phyloP scores from a whole-genome alignment of 148 eudicot species.

The Linanthus parryae region DNA sequence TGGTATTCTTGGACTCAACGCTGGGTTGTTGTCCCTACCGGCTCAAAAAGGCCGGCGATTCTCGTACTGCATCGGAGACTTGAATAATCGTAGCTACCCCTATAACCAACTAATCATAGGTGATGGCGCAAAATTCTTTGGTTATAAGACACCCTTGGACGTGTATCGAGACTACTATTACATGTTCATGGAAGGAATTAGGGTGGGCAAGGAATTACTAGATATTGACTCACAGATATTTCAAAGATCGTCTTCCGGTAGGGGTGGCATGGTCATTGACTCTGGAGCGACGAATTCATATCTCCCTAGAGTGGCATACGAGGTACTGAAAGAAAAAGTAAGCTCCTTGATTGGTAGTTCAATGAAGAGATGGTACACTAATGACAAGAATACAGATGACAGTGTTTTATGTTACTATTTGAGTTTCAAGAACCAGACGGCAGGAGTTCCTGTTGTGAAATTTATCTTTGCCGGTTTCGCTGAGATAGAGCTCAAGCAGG shows the following conservation, averaged over 20 bases:
- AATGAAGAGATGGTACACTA: neutral
- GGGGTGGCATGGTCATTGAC: constrained; percentile 14
- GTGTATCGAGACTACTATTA: neutral
- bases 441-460: constrained; percentile 23
- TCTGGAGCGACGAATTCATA: constrained; percentile 7
- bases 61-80: constrained; percentile 23
- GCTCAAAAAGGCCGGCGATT: constrained; percentile 15
- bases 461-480: constrained; percentile 19
- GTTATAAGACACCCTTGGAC: constrained; percentile 21
- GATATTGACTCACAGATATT: constrained; percentile 8
- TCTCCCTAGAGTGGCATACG: constrained; percentile 8
- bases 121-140: constrained; percentile 16
- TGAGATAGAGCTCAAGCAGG: constrained; percentile 14
- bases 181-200: constrained; percentile 19
- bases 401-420: constrained; percentile 13
- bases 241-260: neutral
- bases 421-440: constrained; percentile 11
- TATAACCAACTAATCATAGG: constrained; percentile 22
- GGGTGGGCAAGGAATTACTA: constrained; percentile 15
- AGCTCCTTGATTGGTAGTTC: constrained; percentile 1
- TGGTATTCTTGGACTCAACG: constrained; percentile 25
- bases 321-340: constrained; percentile 18
- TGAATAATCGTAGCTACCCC: constrained; percentile 8
- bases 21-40: neutral
- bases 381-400: neutral